Evolutionary conservation across 2,329 filamentous ascomycete genomes (phyloP).

Genomic region (Zymoseptoria pseudotritici): DNA sequence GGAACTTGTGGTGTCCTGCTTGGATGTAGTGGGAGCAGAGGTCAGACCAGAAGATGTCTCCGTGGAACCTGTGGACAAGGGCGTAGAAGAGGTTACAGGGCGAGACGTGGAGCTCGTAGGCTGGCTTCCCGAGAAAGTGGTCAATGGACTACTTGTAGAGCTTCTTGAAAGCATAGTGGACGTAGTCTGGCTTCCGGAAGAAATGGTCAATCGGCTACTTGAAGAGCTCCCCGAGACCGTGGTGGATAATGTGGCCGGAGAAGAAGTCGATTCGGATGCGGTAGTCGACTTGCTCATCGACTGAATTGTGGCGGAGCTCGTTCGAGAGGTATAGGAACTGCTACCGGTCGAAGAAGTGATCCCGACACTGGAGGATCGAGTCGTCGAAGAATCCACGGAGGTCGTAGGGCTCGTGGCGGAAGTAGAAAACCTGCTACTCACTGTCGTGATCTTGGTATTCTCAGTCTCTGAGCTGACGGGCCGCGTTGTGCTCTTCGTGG

Average conservation of each 20-base stretch:
- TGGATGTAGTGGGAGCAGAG: too few species aligned
- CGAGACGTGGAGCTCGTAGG: not conserved
- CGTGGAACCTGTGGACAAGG: too few species aligned
- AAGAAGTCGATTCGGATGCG: not conserved
- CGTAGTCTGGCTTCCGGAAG: too few species aligned
- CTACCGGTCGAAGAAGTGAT: not conserved
- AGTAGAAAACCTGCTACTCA: not conserved
- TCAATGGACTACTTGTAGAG: too few species aligned
- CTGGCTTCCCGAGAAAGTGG: too few species aligned
- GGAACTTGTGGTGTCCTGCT: too few species aligned
- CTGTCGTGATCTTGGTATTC: not conserved
- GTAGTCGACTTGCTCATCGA: not conserved
- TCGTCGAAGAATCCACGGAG: not conserved
- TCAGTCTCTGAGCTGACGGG: not conserved
- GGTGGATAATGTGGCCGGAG: too few species aligned
- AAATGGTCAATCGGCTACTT: too few species aligned
- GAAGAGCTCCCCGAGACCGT: too few species aligned
- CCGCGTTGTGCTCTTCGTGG: not conserved
- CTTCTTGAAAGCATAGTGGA: too few species aligned
- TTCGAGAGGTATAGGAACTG: not conserved
- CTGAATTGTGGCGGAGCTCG: not conserved
- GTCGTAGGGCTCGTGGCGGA: not conserved
- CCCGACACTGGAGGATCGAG: not conserved
- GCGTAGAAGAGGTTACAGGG: not conserved
- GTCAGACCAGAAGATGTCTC: too few species aligned